Evolutionary conservation across 2,329 filamentous ascomycete genomes (phyloP), one percentile per base, ranked within the genome.

Genomic region (Stenocarpella maydis): DNA sequence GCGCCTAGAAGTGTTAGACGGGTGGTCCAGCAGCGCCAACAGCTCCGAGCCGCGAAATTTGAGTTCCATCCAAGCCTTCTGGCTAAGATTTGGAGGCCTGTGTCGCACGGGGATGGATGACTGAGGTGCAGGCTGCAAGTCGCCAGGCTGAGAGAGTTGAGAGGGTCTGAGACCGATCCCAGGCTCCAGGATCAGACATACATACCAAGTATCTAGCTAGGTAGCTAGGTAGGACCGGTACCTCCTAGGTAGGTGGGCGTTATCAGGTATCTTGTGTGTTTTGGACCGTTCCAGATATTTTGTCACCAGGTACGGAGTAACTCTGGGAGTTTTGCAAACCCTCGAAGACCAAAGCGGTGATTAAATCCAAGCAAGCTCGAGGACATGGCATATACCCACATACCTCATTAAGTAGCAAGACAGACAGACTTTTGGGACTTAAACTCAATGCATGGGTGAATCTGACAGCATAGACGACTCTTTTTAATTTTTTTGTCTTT

Each of bases 61-160:
- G 58, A 63, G 28, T 63, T 45, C 58, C 41, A 63, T 63, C 58
- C 58, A 63, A 63, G 58, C 58, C 58, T 49, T 63, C 28, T 37
- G 43, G 58, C 58, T 63, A 37, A 49, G 41, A 63, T 49, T 49
- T 63, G 58, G 58, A 63, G 58, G 43, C 58, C 58, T 49, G 58
- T 43, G 43, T 63, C n/a, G 37, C 58, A 28, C 43, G 58, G 41
- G 28, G 58, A 63, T 49, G 28, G 58, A 63, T 49, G 28, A 26
- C 41, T 34, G 31, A 37, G 58, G 21, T 41, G 53, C 53, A 39
- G n/a, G 34, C 53, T 39, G 4, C 24, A 9, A 54, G 52, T 4
- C 37, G 53, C n/a, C 53, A 55, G 34, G 31, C 31, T 55, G 24
- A 28, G 15, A 17, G 49, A 15, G 26, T 21, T n/a, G n/a, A n/a